Conservation (phyloP, 1,284 basidiomycete genomes). For the Ustilago esculenta region DNA sequence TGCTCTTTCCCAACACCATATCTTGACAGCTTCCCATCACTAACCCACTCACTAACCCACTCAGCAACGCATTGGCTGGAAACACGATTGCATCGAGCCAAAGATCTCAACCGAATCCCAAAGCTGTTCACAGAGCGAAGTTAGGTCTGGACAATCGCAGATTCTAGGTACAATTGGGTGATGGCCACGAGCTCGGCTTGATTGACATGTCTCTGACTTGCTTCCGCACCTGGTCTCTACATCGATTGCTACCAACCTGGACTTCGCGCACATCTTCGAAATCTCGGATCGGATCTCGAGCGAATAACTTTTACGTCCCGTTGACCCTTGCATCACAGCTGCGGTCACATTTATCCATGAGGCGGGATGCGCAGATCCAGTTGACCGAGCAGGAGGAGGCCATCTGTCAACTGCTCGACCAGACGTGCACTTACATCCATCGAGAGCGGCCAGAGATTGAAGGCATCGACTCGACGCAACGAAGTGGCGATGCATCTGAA, state of each 20-base stretch:
- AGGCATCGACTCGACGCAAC: slow-evolving; percentile 35
- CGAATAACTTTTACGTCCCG: too few relatives aligned
- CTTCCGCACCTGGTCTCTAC: slow-evolving; percentile 19
- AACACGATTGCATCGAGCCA: too few relatives aligned
- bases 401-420: slow-evolving; percentile 58
- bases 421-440: slow-evolving; percentile 55
- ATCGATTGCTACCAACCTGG: slow-evolving; percentile 5
- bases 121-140: too few relatives aligned
- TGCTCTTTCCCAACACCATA: neutral
- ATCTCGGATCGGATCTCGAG: too few relatives aligned
- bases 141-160: too few relatives aligned
- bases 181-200: slow-evolving; percentile 9
- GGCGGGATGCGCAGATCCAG: slow-evolving; percentile 29
- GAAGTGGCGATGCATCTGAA: slow-evolving; percentile 22
- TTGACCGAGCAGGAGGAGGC: slow-evolving; percentile 48
- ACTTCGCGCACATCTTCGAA: neutral
- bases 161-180: neutral
- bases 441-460: slow-evolving; percentile 39
- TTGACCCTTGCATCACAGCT: neutral
- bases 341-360: slow-evolving; percentile 16
- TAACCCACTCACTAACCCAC: neutral
- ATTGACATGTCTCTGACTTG: slow-evolving; percentile 41
- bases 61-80: too few relatives aligned
- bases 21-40: neutral
- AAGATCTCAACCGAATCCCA: too few relatives aligned